Evolutionary conservation across 1,139 yeast genomes (phyloP), one percentile per base, ranked within the genome.

Genomic region (Yamadazyma spencermartinsiae): DNA sequence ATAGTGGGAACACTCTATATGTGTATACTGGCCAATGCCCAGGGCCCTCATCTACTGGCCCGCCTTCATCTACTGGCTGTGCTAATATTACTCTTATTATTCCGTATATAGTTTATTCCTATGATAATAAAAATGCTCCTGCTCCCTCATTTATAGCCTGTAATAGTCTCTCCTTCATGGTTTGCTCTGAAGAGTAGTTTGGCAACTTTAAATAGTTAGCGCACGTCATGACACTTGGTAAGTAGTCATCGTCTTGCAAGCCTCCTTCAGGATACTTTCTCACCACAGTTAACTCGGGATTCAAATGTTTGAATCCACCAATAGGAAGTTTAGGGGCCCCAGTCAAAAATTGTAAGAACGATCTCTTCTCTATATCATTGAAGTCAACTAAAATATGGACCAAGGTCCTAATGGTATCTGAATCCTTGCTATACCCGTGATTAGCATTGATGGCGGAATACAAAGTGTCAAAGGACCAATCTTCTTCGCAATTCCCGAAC

Each of bases 181-280:
- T 62, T 21, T 70, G 80, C 44, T 72, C 73, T 20, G 77, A 67
- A 2, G 88, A 75, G 56, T 92, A 92, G 45, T 84, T 79, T 2
- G 98, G 98, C 20, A 92, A 65, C 60, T 92, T 92, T 48, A 92
- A 72, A 56, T 92, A 92, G 58, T 92, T 92, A 4, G 95, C 98
- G 68, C 98, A 92, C 0, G 98, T 92, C 98, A 92, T 92, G 3
- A 92, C 98, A 63, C 96, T 88, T 2, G 98, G 98, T 42, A 92
- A 68, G 53, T 85, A 89, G 46, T 83, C 90, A 59, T 92, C 96
- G n/a, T 88, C 78, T 14, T 67, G 61, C 35, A 76, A 57, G 1
- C 78, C 80, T 40, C 73, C 80, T 43, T 90, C 96, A 8, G 85
- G 76, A 39, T 76, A 81, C 52, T 88, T 88, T 48, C 89, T 68